These are phyloP conservation scores for Besnoitia besnoiti DNA, from an alignment of 169 alveolate species.

Conservation along the genomic window DNA sequence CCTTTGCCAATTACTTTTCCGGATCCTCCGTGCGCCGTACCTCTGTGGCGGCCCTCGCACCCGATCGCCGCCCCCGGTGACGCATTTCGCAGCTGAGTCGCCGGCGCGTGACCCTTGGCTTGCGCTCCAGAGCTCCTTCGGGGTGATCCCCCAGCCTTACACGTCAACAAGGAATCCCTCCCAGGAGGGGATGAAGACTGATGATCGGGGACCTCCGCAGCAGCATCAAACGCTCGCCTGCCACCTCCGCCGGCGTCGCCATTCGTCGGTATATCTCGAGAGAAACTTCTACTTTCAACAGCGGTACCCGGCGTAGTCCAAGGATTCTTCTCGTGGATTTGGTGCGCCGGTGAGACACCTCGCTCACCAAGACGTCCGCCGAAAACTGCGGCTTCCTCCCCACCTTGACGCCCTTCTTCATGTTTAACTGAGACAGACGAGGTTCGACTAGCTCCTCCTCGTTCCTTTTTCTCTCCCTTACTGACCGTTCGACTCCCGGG, in stretches of 20 bases:
- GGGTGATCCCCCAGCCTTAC: not conserved
- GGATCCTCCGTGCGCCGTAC: not conserved
- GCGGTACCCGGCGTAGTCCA: not conserved
- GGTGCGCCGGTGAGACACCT: not conserved
- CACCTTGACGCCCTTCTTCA: not conserved
- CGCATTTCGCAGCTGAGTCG: not conserved
- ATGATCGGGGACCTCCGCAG: not conserved
- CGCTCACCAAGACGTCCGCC: not conserved
- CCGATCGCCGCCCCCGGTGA: not conserved
- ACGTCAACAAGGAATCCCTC: not conserved
- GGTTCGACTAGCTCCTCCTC: not conserved
- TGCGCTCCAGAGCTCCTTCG: not conserved
- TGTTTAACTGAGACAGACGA: too few relatives aligned
- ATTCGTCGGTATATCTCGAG: not conserved
- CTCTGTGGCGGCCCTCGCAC: not conserved
- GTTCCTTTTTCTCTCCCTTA: not conserved
- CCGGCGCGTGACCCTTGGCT: not conserved
- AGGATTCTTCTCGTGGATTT: not conserved
- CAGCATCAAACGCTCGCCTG: not conserved
- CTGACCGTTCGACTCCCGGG: not conserved
- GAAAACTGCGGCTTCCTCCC: not conserved
- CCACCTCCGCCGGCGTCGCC: not conserved
- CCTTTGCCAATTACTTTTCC: slow-evolving; percentile 9
- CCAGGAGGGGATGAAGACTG: not conserved
- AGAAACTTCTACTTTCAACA: not conserved